Conservation (phyloP, 768 basidiomycete genomes). For the Termitomyces sp. region DNA sequence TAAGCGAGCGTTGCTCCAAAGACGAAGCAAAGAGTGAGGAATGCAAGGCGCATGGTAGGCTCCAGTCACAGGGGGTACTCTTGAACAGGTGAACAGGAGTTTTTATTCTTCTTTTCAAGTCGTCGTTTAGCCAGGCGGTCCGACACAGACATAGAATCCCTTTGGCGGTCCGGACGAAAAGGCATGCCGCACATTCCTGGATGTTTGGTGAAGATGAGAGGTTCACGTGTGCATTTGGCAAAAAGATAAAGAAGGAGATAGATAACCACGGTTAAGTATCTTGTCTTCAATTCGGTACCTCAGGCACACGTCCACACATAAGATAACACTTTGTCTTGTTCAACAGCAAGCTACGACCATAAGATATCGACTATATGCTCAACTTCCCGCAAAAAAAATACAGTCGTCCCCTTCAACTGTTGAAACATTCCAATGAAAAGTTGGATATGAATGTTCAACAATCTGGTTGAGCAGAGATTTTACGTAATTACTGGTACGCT, state of each 20-base stretch:
- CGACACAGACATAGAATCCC: constrained; percentile 2
- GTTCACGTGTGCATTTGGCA: not conserved
- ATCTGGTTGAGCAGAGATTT: not conserved
- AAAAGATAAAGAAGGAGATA: not conserved
- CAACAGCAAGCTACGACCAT: not conserved
- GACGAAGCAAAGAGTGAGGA: not conserved
- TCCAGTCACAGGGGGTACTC: not conserved
- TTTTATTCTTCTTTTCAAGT: not conserved
- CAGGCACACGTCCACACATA: not conserved
- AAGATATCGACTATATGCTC: too few species aligned
- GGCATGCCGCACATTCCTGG: not conserved
- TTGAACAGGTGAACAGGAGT: not conserved
- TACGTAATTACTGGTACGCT: not conserved
- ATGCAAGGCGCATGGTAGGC: constrained; percentile 4
- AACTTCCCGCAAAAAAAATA: too few species aligned
- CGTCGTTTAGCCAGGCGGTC: constrained; percentile 3
- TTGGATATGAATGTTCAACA: too few species aligned
- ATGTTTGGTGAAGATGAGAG: not conserved
- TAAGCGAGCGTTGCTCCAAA: constrained; percentile 2
- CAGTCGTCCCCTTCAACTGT: too few species aligned
- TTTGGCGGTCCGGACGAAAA: constrained; percentile 8
- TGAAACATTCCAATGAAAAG: too few species aligned
- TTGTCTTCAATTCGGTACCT: not conserved
- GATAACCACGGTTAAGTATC: too few species aligned
- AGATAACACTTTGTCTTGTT: not conserved